A percentile compares a stretch with the other conserved stretches of the same genome.
Evolutionary conservation across 495 filamentous ascomycete species (phyloP).

Genomic region (Oidiodendron maius): DNA sequence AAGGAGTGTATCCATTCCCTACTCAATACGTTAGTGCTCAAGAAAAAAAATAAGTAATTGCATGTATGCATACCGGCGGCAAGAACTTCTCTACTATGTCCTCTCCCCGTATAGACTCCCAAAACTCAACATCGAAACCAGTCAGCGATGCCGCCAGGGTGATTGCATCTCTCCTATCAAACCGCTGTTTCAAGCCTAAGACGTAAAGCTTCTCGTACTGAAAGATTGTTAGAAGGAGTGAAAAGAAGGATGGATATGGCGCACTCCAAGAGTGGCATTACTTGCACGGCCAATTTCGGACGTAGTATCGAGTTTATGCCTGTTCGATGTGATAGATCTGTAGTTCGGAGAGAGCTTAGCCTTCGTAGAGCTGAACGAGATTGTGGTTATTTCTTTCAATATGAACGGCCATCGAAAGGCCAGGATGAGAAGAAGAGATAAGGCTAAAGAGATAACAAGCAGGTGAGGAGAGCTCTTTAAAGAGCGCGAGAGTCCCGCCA

Average conservation of each 20-base stretch:
- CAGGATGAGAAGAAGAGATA: too few species aligned
- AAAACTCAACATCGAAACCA: constrained; percentile 30
- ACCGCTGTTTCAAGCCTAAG: constrained; percentile 30
- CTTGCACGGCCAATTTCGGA: not conserved
- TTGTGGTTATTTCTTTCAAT: too few species aligned
- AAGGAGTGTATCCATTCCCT: constrained; percentile 6
- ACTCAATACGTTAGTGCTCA: too few species aligned
- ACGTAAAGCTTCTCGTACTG: constrained; percentile 29
- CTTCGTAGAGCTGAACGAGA: too few species aligned
- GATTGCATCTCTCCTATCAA: constrained; percentile 34
- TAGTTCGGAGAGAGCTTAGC: too few species aligned
- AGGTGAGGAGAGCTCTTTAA: too few species aligned
- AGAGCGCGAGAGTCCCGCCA: too few species aligned
- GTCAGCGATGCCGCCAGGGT: constrained; percentile 25
- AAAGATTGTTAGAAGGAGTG: not conserved
- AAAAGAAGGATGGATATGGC: not conserved
- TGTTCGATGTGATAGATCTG: too few species aligned
- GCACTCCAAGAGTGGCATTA: not conserved
- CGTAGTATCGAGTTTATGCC: not conserved
- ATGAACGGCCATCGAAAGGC: too few species aligned
- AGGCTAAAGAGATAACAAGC: too few species aligned
- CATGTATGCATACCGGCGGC: constrained; percentile 11
- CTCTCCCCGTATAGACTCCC: constrained; percentile 30
- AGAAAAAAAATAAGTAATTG: not conserved
- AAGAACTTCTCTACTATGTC: constrained; percentile 27